Evolutionary conservation across 1,139 yeast species (phyloP), one percentile per base, ranked within the genome.

Genomic region (Hemisphaericaspora lyxosophila): DNA sequence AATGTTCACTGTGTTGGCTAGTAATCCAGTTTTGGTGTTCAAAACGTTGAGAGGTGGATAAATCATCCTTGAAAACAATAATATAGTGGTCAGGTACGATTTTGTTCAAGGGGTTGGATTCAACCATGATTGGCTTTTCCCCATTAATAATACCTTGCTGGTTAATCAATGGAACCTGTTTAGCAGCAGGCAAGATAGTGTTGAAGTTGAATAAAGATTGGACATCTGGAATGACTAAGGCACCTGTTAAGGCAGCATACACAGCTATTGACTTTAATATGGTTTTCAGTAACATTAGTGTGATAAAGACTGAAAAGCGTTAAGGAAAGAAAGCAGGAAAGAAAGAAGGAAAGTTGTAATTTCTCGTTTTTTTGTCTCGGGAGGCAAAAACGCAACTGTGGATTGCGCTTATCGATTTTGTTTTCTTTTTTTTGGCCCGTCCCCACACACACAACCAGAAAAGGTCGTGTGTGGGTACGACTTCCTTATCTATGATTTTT

Each of bases 11-110:
- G 26, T 46, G 38, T 24, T 38, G 40, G 3, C 26, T 19, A 41
- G 71, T 64, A 45, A 84, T 78, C 80, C 84, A 73, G 53, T 75
- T 73, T 54, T 74, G 73, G 65, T 87, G 95, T 69, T 78, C 73
- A 22, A 67, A 67, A 26, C 75, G 67, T 30, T 53, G 59, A 4
- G 51, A 43, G 7, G 47, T 47, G 4, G 52, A 40, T 31, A 56
- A 50, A 14, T 51, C 62, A 13, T 62, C 62, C 16, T 67, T 60
- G 41, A 64, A 62, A 17, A 68, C 88, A 31, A 68, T 56, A 31
- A 68, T 60, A 43, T 66, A 69, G 38, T 54, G 62, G 39, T 60
- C 78, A 26, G 89, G 85, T 51, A 87, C 76, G 38, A 74, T 53
- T 22, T 35, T 41, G 12, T 43, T 44, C 16, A 41, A 33, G 20